Percentiles rank a stretch among this genome's conserved stretches.
Conservation (phyloP, 257 asterid species). For the Buddleja alternifolia region DNA sequence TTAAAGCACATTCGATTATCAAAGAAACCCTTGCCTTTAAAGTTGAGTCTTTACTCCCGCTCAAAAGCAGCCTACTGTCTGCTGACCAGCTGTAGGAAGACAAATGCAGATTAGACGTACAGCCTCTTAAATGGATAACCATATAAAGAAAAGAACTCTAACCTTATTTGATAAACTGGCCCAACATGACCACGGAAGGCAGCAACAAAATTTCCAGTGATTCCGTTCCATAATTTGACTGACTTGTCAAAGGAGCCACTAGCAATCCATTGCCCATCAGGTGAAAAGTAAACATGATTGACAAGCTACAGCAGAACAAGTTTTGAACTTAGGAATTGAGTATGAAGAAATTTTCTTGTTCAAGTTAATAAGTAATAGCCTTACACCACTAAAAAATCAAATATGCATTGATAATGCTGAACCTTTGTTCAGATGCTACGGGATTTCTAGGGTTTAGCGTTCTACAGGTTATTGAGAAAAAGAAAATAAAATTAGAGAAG, state of each 20-base stretch:
- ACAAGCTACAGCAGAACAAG: conserved; percentile 65
- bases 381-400: background rate
- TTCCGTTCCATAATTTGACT: conserved; percentile 93
- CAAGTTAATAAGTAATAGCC: background rate
- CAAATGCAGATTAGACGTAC: conserved; percentile 22
- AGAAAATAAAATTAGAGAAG: no score
- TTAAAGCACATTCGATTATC: conserved; percentile 6
- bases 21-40: conserved; percentile 59
- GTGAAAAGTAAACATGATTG: conserved; percentile 95
- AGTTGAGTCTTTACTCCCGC: conserved; percentile 98
- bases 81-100: conserved; percentile 90
- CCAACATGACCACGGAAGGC: conserved; percentile 96
- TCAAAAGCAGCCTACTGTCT: conserved; percentile 88
- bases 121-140: conserved; percentile 6
- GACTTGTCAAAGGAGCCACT: conserved; percentile 98
- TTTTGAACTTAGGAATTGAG: conserved; percentile 7
- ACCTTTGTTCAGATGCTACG: background rate
- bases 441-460: no score
- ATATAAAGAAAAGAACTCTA: conserved; percentile 25
- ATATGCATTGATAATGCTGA: conserved; percentile 1
- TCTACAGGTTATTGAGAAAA: no score
- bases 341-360: conserved; percentile 4
- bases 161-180: conserved; percentile 97
- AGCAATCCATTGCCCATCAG: conserved; percentile 94
- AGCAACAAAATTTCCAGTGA: conserved; percentile 83